Conservation (phyloP, 768 basidiomycete genomes). For the Suillus luteus region DNA sequence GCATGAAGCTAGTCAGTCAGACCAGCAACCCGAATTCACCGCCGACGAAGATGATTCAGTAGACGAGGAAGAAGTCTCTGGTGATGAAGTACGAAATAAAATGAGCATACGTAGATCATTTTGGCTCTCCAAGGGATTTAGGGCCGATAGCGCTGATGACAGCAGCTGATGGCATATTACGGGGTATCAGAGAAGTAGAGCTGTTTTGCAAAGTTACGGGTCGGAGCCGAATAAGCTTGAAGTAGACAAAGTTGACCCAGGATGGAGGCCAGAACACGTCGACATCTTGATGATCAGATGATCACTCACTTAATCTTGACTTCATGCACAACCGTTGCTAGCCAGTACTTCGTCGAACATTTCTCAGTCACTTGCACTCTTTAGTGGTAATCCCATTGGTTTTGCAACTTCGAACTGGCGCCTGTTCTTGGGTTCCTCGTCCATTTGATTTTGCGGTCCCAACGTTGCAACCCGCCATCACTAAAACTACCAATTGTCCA, state of each 20-base stretch:
- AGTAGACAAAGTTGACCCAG: conserved; percentile 3
- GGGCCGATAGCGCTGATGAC: conserved; percentile 28
- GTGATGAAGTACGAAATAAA: conserved; percentile 25
- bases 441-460: neutral
- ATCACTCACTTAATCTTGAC: conserved; percentile 8
- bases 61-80: conserved; percentile 18
- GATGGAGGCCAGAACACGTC: neutral
- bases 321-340: conserved; percentile 14
- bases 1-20: conserved; percentile 38
- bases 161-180: conserved; percentile 11
- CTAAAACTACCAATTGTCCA: neutral
- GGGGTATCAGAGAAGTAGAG: neutral
- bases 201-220: neutral
- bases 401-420: conserved; percentile 6
- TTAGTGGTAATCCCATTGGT: neutral
- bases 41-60: conserved; percentile 25
- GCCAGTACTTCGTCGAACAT: conserved; percentile 6
- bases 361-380: conserved; percentile 12
- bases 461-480: neutral
- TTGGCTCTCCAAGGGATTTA: conserved; percentile 59
- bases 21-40: conserved; percentile 22
- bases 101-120: conserved; percentile 44
- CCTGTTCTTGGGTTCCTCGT: neutral
- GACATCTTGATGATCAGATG: conserved; percentile 4
- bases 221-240: conserved; percentile 3